These are phyloP conservation scores for Penicillium vulpinum DNA, from an alignment of 2,329 filamentous ascomycete species.

Conservation along the genomic window DNA sequence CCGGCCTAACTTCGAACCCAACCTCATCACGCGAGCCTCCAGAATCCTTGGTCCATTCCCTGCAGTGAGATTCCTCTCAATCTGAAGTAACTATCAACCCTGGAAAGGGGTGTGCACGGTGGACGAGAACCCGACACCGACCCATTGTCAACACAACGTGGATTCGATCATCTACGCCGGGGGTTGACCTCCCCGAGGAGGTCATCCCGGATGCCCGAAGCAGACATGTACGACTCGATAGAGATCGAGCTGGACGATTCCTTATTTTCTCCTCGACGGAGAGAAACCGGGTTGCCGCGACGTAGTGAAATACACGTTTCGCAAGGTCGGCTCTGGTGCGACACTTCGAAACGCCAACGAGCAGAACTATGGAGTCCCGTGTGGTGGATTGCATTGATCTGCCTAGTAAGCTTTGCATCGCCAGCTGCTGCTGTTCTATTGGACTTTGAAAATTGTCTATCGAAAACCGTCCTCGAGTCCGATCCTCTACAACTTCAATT, in stretches of 20 bases:
- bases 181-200: slow-evolving; percentile 45
- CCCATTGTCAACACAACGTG: slow-evolving; percentile 35
- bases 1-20: not conserved
- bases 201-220: slow-evolving; percentile 37
- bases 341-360: slow-evolving; percentile 26
- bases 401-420: slow-evolving; percentile 25
- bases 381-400: slow-evolving; percentile 24
- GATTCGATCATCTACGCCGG: slow-evolving; percentile 37
- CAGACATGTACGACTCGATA: slow-evolving; percentile 34
- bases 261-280: slow-evolving; percentile 1
- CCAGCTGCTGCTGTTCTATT: slow-evolving; percentile 66
- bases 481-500: slow-evolving; percentile 72
- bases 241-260: slow-evolving; percentile 16
- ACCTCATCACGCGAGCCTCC: not conserved
- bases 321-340: slow-evolving; percentile 22
- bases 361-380: slow-evolving; percentile 2
- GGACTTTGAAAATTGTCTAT: slow-evolving; percentile 81
- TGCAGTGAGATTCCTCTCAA: not conserved
- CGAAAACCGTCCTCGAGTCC: slow-evolving; percentile 58
- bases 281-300: slow-evolving; percentile 8
- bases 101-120: slow-evolving; percentile 1
- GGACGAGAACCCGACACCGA: slow-evolving; percentile 4
- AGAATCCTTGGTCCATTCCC: not conserved
- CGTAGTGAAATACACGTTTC: slow-evolving; percentile 7
- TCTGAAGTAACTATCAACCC: not conserved